Evolutionary conservation across 2,329 filamentous ascomycete species (phyloP), one percentile per base, ranked within the genome.

Genomic region (Hirsutella thompsonii): DNA sequence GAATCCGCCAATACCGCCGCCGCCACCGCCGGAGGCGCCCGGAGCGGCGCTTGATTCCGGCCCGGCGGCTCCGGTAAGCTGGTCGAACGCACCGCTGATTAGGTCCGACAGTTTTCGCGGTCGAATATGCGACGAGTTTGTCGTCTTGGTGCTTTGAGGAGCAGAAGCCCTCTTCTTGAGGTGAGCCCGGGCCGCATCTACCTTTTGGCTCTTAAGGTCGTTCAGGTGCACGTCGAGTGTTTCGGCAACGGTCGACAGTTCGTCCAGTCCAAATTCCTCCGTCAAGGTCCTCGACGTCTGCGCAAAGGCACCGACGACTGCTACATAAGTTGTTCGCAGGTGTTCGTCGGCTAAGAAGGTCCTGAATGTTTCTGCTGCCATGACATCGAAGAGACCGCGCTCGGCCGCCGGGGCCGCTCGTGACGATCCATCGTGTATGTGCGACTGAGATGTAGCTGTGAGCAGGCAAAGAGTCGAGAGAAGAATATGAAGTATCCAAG

Each of bases 301-400:
- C 26, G 41, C 44, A 26, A 42, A 42, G 45, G 47, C 41, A 41
- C 45, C 42, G 9, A 48, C 32, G 14, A 48, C 37, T 13, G 45
- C 43, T 41, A 45, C 32, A 38, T 48, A 48, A 4, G 45, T 42
- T 13, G 38, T 39, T 14, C 46, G 44, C 13, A 48, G 34, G 16
- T 46, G 46, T 13, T 32, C n/a, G 26, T 36, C 32, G 14, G 32
- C 32, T 8, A 34, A 18, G 4, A 34, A 9, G 5, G 32, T 19
- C n/a, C 16, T n/a, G 14, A 34, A 14, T 18, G 32, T 34, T 8
- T 34, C 32, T 8, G 32, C n/a, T 8, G 32, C 16, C 14, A 34
- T 8, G 32, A 34, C 8, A 9, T 34, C 32, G 32, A 3, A 18
- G 14, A 34, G n/a, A 18, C n/a, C 23, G 23, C 6, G 23, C 11